Evolutionary conservation across 2,329 filamentous ascomycete genomes (phyloP), one percentile per base, ranked within the genome.

Genomic region (Aspergillus thermomutatus): DNA sequence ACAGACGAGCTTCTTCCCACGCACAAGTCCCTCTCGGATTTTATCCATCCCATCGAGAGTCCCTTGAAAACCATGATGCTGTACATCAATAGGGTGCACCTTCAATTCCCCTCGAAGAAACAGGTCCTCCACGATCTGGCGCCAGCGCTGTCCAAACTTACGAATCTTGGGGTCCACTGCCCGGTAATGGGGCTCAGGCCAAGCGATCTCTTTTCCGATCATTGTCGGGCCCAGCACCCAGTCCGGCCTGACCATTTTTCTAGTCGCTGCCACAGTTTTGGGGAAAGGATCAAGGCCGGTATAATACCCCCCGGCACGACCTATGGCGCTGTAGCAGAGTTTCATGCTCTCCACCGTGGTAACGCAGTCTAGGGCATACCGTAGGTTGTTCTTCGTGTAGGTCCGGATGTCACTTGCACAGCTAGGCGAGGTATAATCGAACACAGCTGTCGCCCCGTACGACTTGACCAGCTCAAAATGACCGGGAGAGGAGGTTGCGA

Each of bases 261-360:
- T 25, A 10, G 26, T 50, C 26, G n/a, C 25, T 19, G 26, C 11
- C 11, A 50, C 19, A 9, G 28, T 11, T 27, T 34, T 31, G 11
- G 49, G 49, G 21, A 34, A 50, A 8, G 49, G 49, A 3, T 68
- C 64, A 3, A 69, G 57, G n/a, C 59, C 60, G 5, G 54, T 52
- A 54, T 68, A 68, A 10, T 49, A 51, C 3, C 63, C 67, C 9
- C 64, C 61, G n/a, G 60, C 48, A 1, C 62, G 46, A 1, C 66
- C 66, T 8, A 69, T 49, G 40, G 64, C 59, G 9, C 50, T 27
- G 52, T 67, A 66, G 53, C 65, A 66, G 8, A 67, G 37, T 37
- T 57, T 48, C 11, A 55, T 61, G 5, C 57, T 57, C 17, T 56
- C 55, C 10, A 51, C 50, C 27, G 49, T 49, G 11, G 56, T 34